A percentile compares a stretch with the other conserved stretches of the same genome.
phyloP scores from a whole-genome alignment of 1,284 basidiomycete species.

The Pascua sp. region DNA sequence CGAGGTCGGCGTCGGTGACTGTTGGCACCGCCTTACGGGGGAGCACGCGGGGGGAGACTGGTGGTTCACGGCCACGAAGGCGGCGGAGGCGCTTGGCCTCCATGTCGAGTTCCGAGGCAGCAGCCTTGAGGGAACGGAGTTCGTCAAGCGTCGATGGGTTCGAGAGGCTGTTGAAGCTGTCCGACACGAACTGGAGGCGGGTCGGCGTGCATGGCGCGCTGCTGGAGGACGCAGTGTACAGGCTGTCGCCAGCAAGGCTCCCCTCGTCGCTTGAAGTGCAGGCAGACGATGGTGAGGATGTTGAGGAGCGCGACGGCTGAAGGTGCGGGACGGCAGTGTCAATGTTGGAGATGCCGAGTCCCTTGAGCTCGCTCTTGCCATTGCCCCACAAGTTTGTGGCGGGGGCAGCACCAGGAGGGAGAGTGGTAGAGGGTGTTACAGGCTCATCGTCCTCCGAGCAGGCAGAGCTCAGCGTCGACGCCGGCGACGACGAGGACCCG shows the following conservation, averaged over 20 bases:
- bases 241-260: conserved; percentile 12
- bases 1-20: conserved; percentile 18
- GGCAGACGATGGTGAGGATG: not conserved
- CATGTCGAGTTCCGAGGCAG: conserved; percentile 24
- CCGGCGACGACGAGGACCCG: not conserved
- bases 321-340: not conserved
- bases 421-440: not conserved
- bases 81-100: conserved; percentile 21
- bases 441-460: not conserved
- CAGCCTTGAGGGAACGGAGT: conserved; percentile 21
- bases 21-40: conserved; percentile 30
- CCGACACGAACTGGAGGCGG: conserved; percentile 21
- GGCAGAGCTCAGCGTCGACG: not conserved
- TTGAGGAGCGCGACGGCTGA: not conserved
- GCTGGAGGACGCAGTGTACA: conserved; percentile 6
- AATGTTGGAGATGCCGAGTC: not conserved
- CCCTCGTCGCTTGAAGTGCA: conserved; percentile 1
- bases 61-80: conserved; percentile 12
- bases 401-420: not conserved
- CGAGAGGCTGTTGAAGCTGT: conserved; percentile 23
- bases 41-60: conserved; percentile 16
- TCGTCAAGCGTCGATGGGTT: conserved; percentile 27
- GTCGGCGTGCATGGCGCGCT: conserved; percentile 11
- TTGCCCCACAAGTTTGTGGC: not conserved
- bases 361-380: not conserved